Percentiles rank a stretch among this genome's conserved stretches.
Evolutionary conservation across 2,329 filamentous ascomycete genomes (phyloP).

Genomic region (Septoria petroselini): DNA sequence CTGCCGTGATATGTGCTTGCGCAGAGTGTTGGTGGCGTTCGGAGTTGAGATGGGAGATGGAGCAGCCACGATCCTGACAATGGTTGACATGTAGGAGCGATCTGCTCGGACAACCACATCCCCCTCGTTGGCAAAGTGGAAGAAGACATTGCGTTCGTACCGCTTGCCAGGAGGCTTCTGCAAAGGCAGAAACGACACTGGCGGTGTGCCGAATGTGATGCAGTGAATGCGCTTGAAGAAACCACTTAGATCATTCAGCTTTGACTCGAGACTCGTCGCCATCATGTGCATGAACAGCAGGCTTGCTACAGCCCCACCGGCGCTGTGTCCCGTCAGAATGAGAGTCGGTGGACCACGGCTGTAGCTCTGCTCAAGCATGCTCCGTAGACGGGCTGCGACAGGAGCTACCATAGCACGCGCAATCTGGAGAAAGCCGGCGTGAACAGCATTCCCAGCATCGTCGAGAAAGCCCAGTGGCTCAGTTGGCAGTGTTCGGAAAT

Average conservation of each 20-base stretch:
- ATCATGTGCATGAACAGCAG: conserved; percentile 83
- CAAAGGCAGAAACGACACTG: conserved; percentile 69
- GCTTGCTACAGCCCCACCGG: conserved; percentile 77
- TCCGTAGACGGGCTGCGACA: conserved; percentile 66
- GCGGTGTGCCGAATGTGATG: conserved; percentile 80
- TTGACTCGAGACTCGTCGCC: conserved; percentile 58
- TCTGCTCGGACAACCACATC: conserved; percentile 78
- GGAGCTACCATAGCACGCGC: conserved; percentile 71
- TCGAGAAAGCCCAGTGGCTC: conserved; percentile 70
- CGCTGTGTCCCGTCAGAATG: conserved; percentile 81
- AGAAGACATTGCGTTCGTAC: conserved; percentile 66
- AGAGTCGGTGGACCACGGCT: conserved; percentile 64
- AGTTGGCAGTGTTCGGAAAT: conserved; percentile 66
- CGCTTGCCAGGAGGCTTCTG: conserved; percentile 50
- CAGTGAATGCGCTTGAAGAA: conserved; percentile 79
- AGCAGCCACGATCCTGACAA: conserved; percentile 67
- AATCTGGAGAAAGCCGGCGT: conserved; percentile 74
- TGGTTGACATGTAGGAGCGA: conserved; percentile 67
- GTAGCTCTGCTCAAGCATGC: conserved; percentile 70
- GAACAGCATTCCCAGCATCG: conserved; percentile 72
- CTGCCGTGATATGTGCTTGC: conserved; percentile 15
- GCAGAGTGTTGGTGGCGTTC: conserved; percentile 12
- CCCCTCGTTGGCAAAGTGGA: conserved; percentile 80
- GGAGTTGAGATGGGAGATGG: conserved; percentile 20
- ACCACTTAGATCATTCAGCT: conserved; percentile 65